Base-by-base conservation (phyloP, 2,329 filamentous ascomycete species). In the Alternaria ventricosa region DNA sequence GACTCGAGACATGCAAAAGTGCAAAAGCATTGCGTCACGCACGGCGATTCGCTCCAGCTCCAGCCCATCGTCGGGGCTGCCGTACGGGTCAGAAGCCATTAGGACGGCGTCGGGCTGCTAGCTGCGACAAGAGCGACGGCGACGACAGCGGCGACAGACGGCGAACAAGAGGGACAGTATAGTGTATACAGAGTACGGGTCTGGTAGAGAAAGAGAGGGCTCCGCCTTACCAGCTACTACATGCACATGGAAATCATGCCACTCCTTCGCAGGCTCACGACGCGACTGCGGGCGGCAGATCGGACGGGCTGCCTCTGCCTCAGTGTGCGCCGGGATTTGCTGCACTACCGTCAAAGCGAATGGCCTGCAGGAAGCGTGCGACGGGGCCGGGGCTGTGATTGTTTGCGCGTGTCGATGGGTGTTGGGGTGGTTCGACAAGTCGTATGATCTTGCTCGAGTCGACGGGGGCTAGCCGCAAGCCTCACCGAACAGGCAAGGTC, bases 11-110 rank as follows among this genome's bases (percentile, higher is more conserved):
- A 55, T 44, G 28, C 56, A 51, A 25, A 30, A 36, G 57, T 44
- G 28, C 56, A 51, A 25, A 30, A 36, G 57, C 61, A 57, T 51
- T 55, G 63, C 67, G 60, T 63, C 66, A 80, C 78, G 69, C 78
- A 80, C 78, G 71, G 78, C 78, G 63, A 80, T 74, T 66, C 71
- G 70, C 67, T 80, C 78, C 56, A 80, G 70, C 65, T 78, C 77
- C 45, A 80, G 73, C 63, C 65, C 73, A 66, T 79, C 75, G 66
- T 79, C 78, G 67, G 68, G 70, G 68, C 63, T 70, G 65, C 55
- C 61, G 71, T 75, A 64, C 59, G 71, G 66, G 57, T 72, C 69
- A 56, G 67, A 64, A 58, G 74, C 72, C 75, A 72, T 73, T 55
- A 51, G 51, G 47, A 51, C 30, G 44, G 45, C 33, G 64, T 55